Percentiles rank a stretch among this genome's conserved stretches.
Conservation (phyloP, 2,329 filamentous ascomycete species). For the Cladosporium sp. region DNA sequence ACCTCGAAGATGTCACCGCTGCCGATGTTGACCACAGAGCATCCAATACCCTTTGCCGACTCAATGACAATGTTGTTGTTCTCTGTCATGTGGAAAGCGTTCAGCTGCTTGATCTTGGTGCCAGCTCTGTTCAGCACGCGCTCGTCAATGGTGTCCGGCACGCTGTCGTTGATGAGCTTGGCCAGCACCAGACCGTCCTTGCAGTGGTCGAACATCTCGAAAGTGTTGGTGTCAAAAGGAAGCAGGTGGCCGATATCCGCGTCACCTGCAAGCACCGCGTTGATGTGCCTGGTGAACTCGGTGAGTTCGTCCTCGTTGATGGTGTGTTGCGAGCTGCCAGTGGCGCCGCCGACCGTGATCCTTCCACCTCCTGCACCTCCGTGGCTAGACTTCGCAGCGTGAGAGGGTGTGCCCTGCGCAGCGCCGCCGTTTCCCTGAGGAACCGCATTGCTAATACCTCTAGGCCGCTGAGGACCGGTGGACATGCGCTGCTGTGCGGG, state of each 20-base stretch:
- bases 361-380: constrained; percentile 49
- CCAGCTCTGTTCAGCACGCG: constrained; percentile 91
- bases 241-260: constrained; percentile 82
- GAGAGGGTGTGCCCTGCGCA: constrained; percentile 50
- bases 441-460: constrained; percentile 44
- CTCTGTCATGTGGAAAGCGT: constrained; percentile 99
- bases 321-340: constrained; percentile 89
- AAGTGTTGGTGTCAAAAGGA: constrained; percentile 97
- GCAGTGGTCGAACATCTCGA: constrained; percentile 99
- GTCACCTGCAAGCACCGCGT: constrained; percentile 94
- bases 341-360: constrained; percentile 93
- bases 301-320: constrained; percentile 99
- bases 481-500: constrained; percentile 50
- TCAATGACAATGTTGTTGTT: constrained; percentile 99
- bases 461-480: constrained; percentile 52
- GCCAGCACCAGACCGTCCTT: constrained; percentile 94
- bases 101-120: constrained; percentile 87
- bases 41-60: constrained; percentile 97
- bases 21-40: constrained; percentile 98
- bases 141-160: constrained; percentile 98
- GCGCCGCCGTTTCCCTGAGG: constrained; percentile 23
- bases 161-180: constrained; percentile 99
- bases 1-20: constrained; percentile 97
- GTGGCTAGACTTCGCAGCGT: constrained; percentile 74
- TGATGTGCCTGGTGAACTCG: constrained; percentile 98